Base-by-base conservation (phyloP, 1,284 basidiomycete genomes). In the Sporisorium reilianum region DNA sequence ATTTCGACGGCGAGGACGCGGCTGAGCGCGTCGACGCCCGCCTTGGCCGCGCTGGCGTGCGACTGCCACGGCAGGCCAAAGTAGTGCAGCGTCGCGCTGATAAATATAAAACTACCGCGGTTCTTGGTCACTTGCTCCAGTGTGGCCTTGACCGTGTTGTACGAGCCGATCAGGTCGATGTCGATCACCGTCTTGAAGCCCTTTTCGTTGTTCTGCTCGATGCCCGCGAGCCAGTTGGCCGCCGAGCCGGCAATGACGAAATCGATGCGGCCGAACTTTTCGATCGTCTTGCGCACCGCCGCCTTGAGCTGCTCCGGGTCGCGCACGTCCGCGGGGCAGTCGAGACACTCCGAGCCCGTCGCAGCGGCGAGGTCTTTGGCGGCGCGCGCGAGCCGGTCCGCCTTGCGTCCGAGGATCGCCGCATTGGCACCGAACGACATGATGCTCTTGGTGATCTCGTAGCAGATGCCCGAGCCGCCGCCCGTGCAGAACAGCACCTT, bases 21-120 rank as follows among this genome's bases (percentile, higher is more conserved):
- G 59, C 91, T 92, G 5, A 95, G 86, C 0, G 95, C 94, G 81
- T 99, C 95, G 36, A 98, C 90, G 10, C 90, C 96, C 0, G 95
- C 95, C 86, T 98, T 98, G 22, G 96, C 96, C 14, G 95, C 94
- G 23, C 92, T 93, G 8, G 96, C 93, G 80, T 97, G 95, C 5
- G 90, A 92, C 86, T 98, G 95, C 85, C 91, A 94, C 0, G 93
- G 92, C n/a, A 91, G 79, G 89, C 93, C 94, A 68, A 87, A 89
- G 86, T 94, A 93, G 85, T 98, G 96, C 57, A 98, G 86, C 14
- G 93, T 96, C 2, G 94, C 93, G 72, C 91, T 93, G 80, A 98
- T 93, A 79, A 95, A 93, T 61, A 98, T 89, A 86, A 96, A 97
- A 5, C 92, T 87, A 28, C 95, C 96, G 25, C 60, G 74, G 38